These are phyloP conservation scores for Pestalotiopsis sp. DNA, from an alignment of 2,329 filamentous ascomycete species.

Conservation along the genomic window DNA sequence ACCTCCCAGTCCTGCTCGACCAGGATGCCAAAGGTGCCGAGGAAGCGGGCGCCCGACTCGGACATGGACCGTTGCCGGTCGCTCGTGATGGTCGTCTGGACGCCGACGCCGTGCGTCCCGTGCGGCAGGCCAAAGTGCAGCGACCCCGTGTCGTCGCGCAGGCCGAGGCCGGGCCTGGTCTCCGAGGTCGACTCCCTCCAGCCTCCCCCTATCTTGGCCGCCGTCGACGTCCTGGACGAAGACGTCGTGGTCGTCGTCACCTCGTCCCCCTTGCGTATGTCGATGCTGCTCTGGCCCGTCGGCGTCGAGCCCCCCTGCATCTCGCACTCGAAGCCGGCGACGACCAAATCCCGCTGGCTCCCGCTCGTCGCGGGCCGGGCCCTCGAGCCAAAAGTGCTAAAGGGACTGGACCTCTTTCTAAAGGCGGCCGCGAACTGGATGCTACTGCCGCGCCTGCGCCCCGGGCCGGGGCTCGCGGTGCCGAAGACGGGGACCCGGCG, in stretches of 20 bases:
- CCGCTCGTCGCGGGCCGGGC: background rate
- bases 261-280: background rate
- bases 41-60: background rate
- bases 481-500: constrained; percentile 4
- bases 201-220: background rate
- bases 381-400: background rate
- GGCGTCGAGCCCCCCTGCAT: background rate
- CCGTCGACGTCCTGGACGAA: background rate
- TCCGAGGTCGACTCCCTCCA: background rate
- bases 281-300: background rate
- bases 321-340: background rate
- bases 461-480: background rate
- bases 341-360: background rate
- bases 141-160: background rate
- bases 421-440: background rate
- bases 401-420: background rate
- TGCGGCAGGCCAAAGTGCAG: background rate
- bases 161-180: background rate
- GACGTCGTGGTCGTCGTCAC: background rate
- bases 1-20: background rate
- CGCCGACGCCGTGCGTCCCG: background rate
- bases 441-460: background rate
- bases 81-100: background rate
- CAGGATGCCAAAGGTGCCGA: background rate
- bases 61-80: background rate